Evolutionary conservation across 352 stramenopile genomes (phyloP).

Genomic region (Globisporangium mamillatum): DNA sequence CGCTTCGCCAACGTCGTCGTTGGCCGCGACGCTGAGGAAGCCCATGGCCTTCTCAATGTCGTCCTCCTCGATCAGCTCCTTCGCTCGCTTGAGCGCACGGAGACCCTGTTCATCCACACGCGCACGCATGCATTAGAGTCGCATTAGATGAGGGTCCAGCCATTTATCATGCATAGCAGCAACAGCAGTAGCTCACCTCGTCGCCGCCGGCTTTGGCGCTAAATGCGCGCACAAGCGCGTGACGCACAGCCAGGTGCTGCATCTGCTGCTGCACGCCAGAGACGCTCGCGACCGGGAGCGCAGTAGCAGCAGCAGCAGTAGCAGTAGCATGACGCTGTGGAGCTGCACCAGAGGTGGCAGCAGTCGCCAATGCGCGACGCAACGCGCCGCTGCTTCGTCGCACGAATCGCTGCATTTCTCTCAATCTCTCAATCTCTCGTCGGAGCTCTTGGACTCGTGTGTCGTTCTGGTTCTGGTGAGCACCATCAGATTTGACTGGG

Average conservation of each 20-base stretch:
- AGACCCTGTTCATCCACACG: conserved; percentile 23
- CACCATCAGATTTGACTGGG: conserved; percentile 1
- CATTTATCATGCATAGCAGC: background rate
- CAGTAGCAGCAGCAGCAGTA: background rate
- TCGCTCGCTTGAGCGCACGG: conserved; percentile 56
- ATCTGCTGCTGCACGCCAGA: background rate
- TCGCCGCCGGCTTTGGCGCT: conserved; percentile 15
- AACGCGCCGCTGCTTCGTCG: background rate
- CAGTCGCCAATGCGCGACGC: conserved; percentile 1
- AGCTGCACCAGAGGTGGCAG: background rate
- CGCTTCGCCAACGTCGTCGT: conserved; percentile 62
- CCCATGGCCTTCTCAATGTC: conserved; percentile 60
- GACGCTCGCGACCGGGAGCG: background rate
- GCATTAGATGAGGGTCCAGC: background rate
- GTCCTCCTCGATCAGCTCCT: conserved; percentile 52
- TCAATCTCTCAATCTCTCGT: background rate
- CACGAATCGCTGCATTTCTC: conserved; percentile 12
- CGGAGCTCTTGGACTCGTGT: background rate
- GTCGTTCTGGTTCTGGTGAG: background rate
- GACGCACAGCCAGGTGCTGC: background rate
- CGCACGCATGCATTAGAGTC: background rate
- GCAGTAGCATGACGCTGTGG: background rate
- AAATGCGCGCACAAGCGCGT: conserved; percentile 17
- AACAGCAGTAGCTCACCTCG: conserved; percentile 3
- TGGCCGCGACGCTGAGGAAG: conserved; percentile 51